Percentiles rank a stretch among this genome's conserved stretches.
Conservation (phyloP, 257 asterid genomes). For the Plantago elongata region DNA sequence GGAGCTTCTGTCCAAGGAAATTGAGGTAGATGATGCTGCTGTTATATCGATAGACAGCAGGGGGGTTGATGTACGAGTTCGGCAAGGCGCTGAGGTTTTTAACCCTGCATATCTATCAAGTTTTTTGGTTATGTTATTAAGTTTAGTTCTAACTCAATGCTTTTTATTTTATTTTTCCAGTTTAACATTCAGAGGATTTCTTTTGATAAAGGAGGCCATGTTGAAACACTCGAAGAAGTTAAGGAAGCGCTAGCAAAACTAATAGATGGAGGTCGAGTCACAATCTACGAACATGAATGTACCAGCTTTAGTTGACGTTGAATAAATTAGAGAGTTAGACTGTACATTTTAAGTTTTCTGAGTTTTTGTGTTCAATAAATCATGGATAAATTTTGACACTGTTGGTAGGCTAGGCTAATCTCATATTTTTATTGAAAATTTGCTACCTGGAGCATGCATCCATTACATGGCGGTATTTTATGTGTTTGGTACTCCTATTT, state of each 20-base stretch:
- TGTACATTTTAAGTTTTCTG: no score
- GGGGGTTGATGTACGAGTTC: slow-evolving; percentile 85
- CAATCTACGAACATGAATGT: slow-evolving; percentile 42
- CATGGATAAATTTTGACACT: no score
- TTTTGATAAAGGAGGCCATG: slow-evolving; percentile 60
- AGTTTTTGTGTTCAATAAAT: no score
- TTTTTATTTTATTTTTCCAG: slow-evolving; percentile 35
- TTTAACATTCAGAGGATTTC: slow-evolving; percentile 76
- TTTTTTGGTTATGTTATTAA: neutral
- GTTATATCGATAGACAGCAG: slow-evolving; percentile 88
- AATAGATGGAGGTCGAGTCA: slow-evolving; percentile 51
- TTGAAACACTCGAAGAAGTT: slow-evolving; percentile 85
- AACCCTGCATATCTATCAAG: neutral
- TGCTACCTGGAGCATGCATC: no score
- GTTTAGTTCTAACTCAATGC: neutral
- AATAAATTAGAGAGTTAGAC: no score
- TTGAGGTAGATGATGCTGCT: slow-evolving; percentile 90
- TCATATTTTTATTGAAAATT: no score
- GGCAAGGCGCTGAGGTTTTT: slow-evolving; percentile 86
- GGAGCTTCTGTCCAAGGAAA: slow-evolving; percentile 73
- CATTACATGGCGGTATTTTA: no score
- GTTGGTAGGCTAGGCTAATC: no score
- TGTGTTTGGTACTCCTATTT: no score
- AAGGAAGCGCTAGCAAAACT: slow-evolving; percentile 71
- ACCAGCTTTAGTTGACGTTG: no score